Evolutionary conservation across 768 basidiomycete species (phyloP).

Genomic region (Dictyophora rubrovolvata): DNA sequence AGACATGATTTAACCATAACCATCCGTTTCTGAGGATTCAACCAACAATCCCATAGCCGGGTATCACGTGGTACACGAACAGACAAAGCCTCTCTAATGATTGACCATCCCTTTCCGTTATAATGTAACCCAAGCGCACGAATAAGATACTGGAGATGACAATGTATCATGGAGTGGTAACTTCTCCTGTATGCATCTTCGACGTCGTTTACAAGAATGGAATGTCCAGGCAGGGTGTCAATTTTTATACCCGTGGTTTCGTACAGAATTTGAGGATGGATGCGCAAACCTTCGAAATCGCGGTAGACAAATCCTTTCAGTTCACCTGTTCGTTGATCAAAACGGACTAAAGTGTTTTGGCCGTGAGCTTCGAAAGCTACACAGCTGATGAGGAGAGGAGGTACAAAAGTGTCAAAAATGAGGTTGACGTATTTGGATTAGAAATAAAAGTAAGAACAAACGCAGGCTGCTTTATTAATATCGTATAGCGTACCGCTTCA

Average conservation of each 20-base stretch:
- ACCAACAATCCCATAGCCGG: slow-evolving; percentile 38
- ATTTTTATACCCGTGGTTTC: slow-evolving; percentile 33
- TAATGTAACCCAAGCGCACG: slow-evolving; percentile 42
- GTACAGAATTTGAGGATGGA: slow-evolving; percentile 39
- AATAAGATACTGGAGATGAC: slow-evolving; percentile 48
- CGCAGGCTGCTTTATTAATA: neutral
- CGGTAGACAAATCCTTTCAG: slow-evolving; percentile 43
- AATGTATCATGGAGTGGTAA: slow-evolving; percentile 52
- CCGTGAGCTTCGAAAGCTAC: slow-evolving; percentile 54
- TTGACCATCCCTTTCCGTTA: slow-evolving; percentile 41
- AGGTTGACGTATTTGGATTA: slow-evolving; percentile 36
- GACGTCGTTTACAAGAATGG: slow-evolving; percentile 36
- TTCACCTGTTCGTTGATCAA: slow-evolving; percentile 31
- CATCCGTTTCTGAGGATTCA: neutral
- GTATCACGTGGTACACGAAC: slow-evolving; percentile 35
- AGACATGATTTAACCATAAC: slow-evolving; percentile 43
- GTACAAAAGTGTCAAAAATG: slow-evolving; percentile 42
- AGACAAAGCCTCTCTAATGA: slow-evolving; percentile 37
- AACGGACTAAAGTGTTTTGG: slow-evolving; percentile 44
- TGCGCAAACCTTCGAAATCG: slow-evolving; percentile 47
- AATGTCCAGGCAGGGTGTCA: slow-evolving; percentile 42
- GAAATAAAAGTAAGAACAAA: neutral
- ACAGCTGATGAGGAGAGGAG: slow-evolving; percentile 41
- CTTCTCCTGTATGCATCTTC: slow-evolving; percentile 47
- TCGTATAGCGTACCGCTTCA: slow-evolving; percentile 30